Percentiles rank a stretch among this genome's conserved stretches.
Evolutionary conservation across 2,329 filamentous ascomycete genomes (phyloP).

Genomic region (Cercospora sesami): DNA sequence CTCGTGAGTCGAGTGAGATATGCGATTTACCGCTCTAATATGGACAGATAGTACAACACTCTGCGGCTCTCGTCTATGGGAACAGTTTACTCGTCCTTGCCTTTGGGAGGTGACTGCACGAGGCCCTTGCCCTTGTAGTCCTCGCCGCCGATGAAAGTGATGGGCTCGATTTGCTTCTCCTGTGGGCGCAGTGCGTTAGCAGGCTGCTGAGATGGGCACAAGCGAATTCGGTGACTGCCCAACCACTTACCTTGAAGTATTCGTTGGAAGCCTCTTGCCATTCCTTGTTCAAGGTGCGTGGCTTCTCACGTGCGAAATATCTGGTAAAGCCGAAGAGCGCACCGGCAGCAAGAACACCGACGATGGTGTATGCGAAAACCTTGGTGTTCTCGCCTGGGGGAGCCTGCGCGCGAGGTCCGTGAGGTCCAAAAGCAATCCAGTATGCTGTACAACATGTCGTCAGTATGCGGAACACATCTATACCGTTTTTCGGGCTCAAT

Average conservation of each 20-base stretch:
- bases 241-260: constrained; percentile 74
- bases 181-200: constrained; percentile 43
- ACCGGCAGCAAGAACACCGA: constrained; percentile 67
- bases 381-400: constrained; percentile 83
- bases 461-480: constrained; percentile 18
- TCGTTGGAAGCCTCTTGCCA: constrained; percentile 96
- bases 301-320: constrained; percentile 68
- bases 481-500: not conserved
- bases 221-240: not conserved
- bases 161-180: constrained; percentile 81
- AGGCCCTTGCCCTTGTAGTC: constrained; percentile 73
- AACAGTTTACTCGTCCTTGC: constrained; percentile 28
- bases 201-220: not conserved
- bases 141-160: constrained; percentile 78
- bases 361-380: constrained; percentile 70
- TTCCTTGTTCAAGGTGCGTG: constrained; percentile 91
- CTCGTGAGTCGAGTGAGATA: constrained; percentile 18
- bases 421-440: constrained; percentile 97
- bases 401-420: constrained; percentile 81
- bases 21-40: constrained; percentile 22
- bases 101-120: constrained; percentile 60
- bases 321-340: constrained; percentile 73
- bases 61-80: constrained; percentile 18
- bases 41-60: constrained; percentile 24
- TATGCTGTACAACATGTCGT: constrained; percentile 64